Percentiles rank a stretch among this genome's conserved stretches.
Evolutionary conservation across 2,329 filamentous ascomycete genomes (phyloP).

Genomic region (Albophoma yamanashiensis): DNA sequence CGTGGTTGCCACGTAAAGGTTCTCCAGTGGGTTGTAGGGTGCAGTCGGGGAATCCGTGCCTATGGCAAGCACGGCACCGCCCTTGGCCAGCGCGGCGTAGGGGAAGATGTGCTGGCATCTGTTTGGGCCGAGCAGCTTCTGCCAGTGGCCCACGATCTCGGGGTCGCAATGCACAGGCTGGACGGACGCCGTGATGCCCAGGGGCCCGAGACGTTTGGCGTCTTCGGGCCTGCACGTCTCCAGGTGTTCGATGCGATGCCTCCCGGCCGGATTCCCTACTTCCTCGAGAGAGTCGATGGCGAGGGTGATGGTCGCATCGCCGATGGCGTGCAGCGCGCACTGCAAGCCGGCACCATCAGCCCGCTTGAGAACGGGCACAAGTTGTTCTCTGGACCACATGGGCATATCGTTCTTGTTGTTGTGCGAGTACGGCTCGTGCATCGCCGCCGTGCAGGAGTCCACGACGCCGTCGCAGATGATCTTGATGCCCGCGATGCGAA

Average conservation of each 20-base stretch:
- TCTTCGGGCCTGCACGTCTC: constrained; percentile 46
- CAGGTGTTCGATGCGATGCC: constrained; percentile 54
- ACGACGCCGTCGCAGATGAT: neutral
- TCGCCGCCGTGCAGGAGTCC: neutral
- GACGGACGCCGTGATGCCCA: constrained; percentile 48
- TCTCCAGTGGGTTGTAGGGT: neutral
- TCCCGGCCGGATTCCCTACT: constrained; percentile 27
- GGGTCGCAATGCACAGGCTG: constrained; percentile 36
- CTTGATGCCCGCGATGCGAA: neutral
- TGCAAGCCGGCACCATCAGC: constrained; percentile 44
- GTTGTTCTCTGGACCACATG: neutral
- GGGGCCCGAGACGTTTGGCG: constrained; percentile 39
- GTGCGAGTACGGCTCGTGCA: neutral
- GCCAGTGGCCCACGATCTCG: neutral
- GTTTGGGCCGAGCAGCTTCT: neutral
- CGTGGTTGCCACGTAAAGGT: neutral
- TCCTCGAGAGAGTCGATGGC: constrained; percentile 40
- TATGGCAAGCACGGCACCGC: neutral
- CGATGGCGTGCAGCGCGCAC: constrained; percentile 53
- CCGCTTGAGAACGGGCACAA: constrained; percentile 32
- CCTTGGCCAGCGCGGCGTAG: neutral
- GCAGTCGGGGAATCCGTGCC: neutral
- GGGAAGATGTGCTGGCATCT: neutral
- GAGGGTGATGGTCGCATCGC: constrained; percentile 44
- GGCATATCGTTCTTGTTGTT: neutral